These are phyloP conservation scores for Botryotinia globosa DNA, from an alignment of 2,329 filamentous ascomycete genomes.

Conservation along the genomic window DNA sequence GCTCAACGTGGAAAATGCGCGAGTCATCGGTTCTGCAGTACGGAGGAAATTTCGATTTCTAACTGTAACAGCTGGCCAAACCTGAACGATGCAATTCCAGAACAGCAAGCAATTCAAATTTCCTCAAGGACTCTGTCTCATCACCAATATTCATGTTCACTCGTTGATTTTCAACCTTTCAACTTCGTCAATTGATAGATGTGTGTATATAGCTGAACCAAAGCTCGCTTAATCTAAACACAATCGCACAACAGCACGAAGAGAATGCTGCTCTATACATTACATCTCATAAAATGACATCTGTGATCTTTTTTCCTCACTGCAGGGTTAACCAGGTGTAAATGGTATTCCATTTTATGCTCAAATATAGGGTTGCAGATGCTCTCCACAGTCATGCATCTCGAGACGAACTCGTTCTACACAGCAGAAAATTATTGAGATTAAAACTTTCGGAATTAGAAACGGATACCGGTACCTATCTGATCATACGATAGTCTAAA, in stretches of 20 bases:
- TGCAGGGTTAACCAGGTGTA: not conserved
- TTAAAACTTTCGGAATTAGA: not conserved
- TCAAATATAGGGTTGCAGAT: not conserved
- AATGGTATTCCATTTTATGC: not conserved
- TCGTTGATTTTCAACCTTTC: not conserved
- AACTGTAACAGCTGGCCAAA: not conserved
- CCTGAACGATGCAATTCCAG: not conserved
- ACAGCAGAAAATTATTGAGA: not conserved
- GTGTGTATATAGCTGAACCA: not conserved
- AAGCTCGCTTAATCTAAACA: not conserved
- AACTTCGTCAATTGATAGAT: not conserved
- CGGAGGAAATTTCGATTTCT: not conserved
- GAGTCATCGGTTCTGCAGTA: not conserved
- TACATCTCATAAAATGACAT: not conserved
- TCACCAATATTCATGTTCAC: not conserved
- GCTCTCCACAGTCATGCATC: not conserved
- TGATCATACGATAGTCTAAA: not conserved
- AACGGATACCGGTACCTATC: fast-evolving
- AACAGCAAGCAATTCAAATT: not conserved
- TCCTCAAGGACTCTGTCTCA: not conserved
- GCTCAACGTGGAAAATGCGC: not conserved
- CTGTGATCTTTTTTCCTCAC: not conserved
- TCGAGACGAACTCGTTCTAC: not conserved
- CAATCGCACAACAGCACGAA: not conserved
- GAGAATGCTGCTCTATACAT: not conserved